A percentile compares a stretch with the other conserved stretches of the same genome.
Evolutionary conservation across 371 early-diverging fungal species (phyloP).

Genomic region (Fennellomyces sp.): DNA sequence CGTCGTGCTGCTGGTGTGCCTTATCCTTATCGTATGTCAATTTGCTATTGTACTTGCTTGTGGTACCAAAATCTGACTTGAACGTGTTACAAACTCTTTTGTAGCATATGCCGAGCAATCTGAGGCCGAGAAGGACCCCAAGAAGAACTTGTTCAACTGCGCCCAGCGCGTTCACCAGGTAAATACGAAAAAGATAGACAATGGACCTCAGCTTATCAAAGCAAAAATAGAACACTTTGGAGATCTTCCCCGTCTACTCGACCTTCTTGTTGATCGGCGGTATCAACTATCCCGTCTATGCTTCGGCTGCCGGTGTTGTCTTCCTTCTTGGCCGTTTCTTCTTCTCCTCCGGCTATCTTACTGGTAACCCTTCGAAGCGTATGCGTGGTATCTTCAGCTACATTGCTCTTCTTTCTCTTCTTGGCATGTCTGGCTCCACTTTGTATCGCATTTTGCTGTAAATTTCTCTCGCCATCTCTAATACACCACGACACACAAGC

Average conservation of each 20-base stretch:
- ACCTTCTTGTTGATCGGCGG: conserved; percentile 47
- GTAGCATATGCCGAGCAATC: conserved; percentile 59
- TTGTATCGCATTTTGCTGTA: conserved; percentile 19
- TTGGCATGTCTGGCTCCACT: conserved; percentile 28
- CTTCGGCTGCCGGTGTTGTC: conserved; percentile 47
- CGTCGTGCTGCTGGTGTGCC: conserved; percentile 65
- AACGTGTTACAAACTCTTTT: neutral
- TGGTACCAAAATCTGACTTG: neutral
- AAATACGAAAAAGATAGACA: neutral
- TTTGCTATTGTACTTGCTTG: neutral
- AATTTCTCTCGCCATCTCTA: neutral
- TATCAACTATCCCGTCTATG: conserved; percentile 49
- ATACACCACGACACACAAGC: neutral
- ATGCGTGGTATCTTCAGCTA: conserved; percentile 22
- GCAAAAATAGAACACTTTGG: conserved; percentile 29
- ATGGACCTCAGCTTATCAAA: neutral
- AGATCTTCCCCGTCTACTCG: conserved; percentile 35
- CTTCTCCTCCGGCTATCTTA: conserved; percentile 56
- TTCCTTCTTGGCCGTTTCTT: conserved; percentile 53
- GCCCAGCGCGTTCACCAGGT: conserved; percentile 71
- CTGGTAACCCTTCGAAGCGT: conserved; percentile 61
- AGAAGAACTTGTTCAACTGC: conserved; percentile 68
- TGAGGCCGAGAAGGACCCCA: conserved; percentile 58
- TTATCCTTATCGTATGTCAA: conserved; percentile 58
- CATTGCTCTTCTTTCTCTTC: conserved; percentile 40